Percentiles rank a stretch among this genome's conserved stretches.
These are phyloP conservation scores for Malassezia restricta DNA, from an alignment of 1,284 basidiomycete genomes.

Conservation along the genomic window DNA sequence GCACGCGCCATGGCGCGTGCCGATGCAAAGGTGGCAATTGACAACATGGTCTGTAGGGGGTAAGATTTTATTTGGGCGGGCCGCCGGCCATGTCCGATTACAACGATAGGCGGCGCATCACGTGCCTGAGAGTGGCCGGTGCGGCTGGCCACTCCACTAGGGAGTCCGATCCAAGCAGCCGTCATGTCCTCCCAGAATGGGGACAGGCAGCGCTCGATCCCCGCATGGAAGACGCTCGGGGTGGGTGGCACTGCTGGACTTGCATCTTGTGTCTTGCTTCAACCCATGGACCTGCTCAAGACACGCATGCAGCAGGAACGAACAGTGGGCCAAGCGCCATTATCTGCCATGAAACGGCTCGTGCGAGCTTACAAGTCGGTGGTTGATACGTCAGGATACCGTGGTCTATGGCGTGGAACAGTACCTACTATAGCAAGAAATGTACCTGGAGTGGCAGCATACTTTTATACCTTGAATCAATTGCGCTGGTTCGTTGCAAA, in stretches of 20 bases:
- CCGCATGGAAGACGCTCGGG: slow-evolving; percentile 22
- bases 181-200: too few relatives aligned
- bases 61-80: neutral
- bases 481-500: slow-evolving; percentile 25
- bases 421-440: slow-evolving; percentile 39
- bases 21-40: slow-evolving; percentile 1
- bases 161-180: neutral
- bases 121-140: neutral
- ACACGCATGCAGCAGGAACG: slow-evolving; percentile 39
- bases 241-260: slow-evolving; percentile 39
- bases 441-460: slow-evolving; percentile 43
- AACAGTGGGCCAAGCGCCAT: neutral
- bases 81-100: neutral
- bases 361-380: slow-evolving; percentile 3
- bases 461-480: slow-evolving; percentile 43
- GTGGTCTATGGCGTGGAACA: slow-evolving; percentile 41
- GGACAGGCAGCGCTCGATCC: neutral
- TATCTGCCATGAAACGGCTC: slow-evolving; percentile 8
- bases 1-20: slow-evolving; percentile 3
- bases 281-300: slow-evolving; percentile 44
- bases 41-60: slow-evolving; percentile 4
- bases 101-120: neutral
- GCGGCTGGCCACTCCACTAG: neutral
- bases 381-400: slow-evolving; percentile 19
- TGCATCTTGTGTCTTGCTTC: slow-evolving; percentile 39